phyloP scores from a whole-genome alignment of 306 rosid species.

The Quercus variabilis region DNA sequence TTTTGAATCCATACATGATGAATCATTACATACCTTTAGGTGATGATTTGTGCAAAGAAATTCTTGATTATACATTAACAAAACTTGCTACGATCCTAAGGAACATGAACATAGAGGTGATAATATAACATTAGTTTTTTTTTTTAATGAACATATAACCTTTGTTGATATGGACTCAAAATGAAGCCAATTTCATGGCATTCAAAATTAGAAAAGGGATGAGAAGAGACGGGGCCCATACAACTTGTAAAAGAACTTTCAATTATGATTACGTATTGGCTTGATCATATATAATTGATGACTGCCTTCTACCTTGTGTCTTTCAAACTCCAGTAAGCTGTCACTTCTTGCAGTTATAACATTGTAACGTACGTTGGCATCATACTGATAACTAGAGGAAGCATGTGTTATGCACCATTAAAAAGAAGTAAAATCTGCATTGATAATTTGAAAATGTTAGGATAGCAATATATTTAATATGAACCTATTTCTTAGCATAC shows the following conservation, averaged over 20 bases:
- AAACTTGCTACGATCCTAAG: not conserved
- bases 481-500: not conserved
- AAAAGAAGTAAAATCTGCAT: not conserved
- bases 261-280: not conserved
- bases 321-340: not conserved
- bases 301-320: not conserved
- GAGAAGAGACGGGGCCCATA: not conserved
- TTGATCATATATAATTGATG: not conserved
- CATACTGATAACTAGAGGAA: not conserved
- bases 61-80: not conserved
- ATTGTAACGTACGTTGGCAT: not conserved
- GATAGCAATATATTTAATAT: not conserved
- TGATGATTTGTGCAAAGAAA: not conserved
- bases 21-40: not conserved
- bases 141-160: not conserved
- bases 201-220: not conserved
- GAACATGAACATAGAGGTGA: not conserved
- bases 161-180: not conserved
- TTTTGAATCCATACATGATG: not conserved
- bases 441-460: not conserved
- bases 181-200: not conserved
- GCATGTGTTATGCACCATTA: not conserved
- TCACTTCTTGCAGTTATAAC: conserved; percentile 6
- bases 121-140: not conserved
- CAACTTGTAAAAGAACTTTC: not conserved